Conservation (phyloP, 176 grass and related monocot genomes). For the Aegilops umbellulata region DNA sequence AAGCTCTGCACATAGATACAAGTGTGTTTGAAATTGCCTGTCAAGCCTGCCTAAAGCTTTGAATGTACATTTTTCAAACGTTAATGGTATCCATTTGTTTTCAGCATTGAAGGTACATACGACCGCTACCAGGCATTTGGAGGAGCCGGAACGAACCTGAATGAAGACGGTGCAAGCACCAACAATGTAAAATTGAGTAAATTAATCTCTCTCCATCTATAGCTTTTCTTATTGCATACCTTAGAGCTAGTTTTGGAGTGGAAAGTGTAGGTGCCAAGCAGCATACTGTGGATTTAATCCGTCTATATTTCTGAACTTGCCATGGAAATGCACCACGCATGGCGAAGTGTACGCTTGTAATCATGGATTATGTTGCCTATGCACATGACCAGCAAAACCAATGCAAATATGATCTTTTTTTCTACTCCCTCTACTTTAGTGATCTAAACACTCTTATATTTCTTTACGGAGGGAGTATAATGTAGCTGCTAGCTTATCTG, state of each 20-base stretch:
- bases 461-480: no score
- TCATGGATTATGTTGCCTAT: background rate
- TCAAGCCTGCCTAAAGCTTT: background rate
- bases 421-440: no score
- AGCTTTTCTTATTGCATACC: background rate
- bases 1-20: background rate
- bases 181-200: constrained; percentile 38
- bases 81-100: background rate
- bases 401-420: background rate
- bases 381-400: background rate
- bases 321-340: background rate
- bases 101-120: constrained; percentile 48
- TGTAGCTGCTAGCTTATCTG: background rate
- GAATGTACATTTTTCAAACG: background rate
- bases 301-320: background rate
- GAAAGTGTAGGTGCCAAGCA: background rate
- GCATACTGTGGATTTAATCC: background rate
- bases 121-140: constrained; percentile 38
- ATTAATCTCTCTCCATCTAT: background rate
- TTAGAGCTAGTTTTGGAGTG: background rate
- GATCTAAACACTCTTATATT: no score
- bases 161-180: constrained; percentile 5
- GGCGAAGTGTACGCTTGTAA: background rate
- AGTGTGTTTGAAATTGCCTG: background rate
- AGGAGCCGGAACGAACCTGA: background rate